These are phyloP conservation scores for Aspergillus diversus DNA, from an alignment of 495 filamentous ascomycete genomes.

Conservation along the genomic window DNA sequence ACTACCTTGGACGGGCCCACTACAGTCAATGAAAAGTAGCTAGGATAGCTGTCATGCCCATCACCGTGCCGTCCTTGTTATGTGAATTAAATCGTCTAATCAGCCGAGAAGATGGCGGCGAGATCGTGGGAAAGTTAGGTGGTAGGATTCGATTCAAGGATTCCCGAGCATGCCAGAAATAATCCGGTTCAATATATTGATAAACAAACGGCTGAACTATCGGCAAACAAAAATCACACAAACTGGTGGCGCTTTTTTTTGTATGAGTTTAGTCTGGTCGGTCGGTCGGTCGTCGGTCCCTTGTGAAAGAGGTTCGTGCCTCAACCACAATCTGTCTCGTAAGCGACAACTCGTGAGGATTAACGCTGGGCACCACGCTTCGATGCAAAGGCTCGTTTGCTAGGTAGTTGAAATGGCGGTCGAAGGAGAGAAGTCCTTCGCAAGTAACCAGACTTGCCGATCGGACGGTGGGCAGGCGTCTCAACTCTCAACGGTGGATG, in stretches of 20 bases:
- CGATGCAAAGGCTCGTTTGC: not conserved
- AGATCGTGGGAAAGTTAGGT: not conserved
- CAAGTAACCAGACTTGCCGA: not conserved
- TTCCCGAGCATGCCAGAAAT: not conserved
- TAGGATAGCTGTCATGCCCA: slow-evolving; percentile 25
- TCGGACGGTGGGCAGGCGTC: too few species aligned
- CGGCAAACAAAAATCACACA: not conserved
- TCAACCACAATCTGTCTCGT: not conserved
- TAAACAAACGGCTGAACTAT: not conserved
- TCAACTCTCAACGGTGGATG: not conserved
- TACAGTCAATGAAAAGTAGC: slow-evolving; percentile 5
- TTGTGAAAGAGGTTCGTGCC: not conserved
- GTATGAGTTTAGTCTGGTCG: not conserved
- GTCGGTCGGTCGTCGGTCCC: not conserved
- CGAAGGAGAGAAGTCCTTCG: not conserved
- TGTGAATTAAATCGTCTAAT: not conserved
- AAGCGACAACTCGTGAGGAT: not conserved
- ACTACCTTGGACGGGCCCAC: slow-evolving; percentile 23
- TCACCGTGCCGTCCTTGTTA: slow-evolving; percentile 7
- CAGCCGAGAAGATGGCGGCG: not conserved
- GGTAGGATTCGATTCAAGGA: not conserved
- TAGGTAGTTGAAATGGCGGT: not conserved
- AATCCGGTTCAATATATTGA: not conserved
- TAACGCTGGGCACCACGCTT: not conserved
- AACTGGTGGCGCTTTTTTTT: not conserved